Evolutionary conservation across 345 rosid genomes (phyloP).

Genomic region (Eucalyptus brandiana): DNA sequence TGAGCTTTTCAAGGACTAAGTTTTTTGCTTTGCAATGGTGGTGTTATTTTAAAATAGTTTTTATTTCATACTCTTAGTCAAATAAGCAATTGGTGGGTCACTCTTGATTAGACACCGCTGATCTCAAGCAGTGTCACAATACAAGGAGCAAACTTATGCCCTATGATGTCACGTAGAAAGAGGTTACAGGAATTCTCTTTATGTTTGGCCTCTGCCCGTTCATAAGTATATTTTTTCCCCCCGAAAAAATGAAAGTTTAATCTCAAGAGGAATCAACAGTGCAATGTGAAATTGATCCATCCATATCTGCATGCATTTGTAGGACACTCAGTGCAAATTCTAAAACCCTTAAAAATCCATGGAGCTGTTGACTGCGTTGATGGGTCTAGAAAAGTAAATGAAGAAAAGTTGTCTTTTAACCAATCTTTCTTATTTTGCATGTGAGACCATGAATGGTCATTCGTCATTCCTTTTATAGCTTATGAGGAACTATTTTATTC

Average conservation of each 20-base stretch:
- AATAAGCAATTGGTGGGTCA: not conserved
- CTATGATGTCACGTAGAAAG: not conserved
- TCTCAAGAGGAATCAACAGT: not conserved
- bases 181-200: not conserved
- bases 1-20: not conserved
- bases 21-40: not conserved
- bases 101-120: not conserved
- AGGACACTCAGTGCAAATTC: not conserved
- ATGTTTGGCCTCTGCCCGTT: not conserved
- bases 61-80: not conserved
- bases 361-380: not conserved
- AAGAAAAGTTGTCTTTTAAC: not conserved
- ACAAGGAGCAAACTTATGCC: not conserved
- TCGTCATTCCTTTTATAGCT: not conserved
- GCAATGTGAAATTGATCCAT: not conserved
- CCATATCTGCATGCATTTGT: not conserved
- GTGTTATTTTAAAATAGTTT: not conserved
- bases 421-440: not conserved
- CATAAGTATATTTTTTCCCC: not conserved
- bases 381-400: not conserved
- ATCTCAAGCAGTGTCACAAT: not conserved
- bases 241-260: not conserved
- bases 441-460: not conserved
- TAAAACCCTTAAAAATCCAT: not conserved
- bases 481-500: not conserved